Base-by-base conservation (phyloP, 345 rosid genomes). In the Litchi chinensis region DNA sequence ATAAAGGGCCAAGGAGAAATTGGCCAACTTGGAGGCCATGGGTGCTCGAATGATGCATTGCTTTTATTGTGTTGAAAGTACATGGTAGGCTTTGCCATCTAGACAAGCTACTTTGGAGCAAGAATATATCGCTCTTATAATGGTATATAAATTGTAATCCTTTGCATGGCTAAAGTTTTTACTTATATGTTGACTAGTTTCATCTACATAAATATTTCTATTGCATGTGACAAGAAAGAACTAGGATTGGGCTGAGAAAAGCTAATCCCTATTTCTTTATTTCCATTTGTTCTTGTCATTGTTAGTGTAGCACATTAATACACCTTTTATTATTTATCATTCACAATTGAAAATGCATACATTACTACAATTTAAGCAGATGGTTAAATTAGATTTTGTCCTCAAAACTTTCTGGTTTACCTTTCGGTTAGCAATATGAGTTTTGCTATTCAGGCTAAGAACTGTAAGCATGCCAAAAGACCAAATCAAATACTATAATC, bases 391-490 rank as follows among this genome's bases (percentile, higher is more conserved):
- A 48, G 15, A 22, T 32, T 73, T 4, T 56, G 56, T 63, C 13
- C 32, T 3, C 40, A 60, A 16, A 21, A 24, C 5, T 56, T 28
- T 57, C 77, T 28, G 12, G 15, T 63, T 67, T 22, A 7, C 6
- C 44, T 60, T 16, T 40, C 24, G 2, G 8, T 68, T 26, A 41
- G 56, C 48, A 68, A 48, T 68, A 60, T 65, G 68, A 65, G 68
- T 65, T 63, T 84, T 78, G 39, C 41, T 83, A 68, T 28, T 72
- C 82, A 93, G 97, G 87, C 84, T 79, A 91, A 87, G 76, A 82
- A 82, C 65, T 77, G 79, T 71, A 91, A 86, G 79, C 87, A 82
- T 79, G 67, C 54, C 39, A 82, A 86, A 78, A 88, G 84, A 83
- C 37, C 37, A 32, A 32, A 32, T 32, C 37, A 32, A 32, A 32